phyloP scores from a whole-genome alignment of 495 filamentous ascomycete genomes.

The Lichina pygmaea region DNA sequence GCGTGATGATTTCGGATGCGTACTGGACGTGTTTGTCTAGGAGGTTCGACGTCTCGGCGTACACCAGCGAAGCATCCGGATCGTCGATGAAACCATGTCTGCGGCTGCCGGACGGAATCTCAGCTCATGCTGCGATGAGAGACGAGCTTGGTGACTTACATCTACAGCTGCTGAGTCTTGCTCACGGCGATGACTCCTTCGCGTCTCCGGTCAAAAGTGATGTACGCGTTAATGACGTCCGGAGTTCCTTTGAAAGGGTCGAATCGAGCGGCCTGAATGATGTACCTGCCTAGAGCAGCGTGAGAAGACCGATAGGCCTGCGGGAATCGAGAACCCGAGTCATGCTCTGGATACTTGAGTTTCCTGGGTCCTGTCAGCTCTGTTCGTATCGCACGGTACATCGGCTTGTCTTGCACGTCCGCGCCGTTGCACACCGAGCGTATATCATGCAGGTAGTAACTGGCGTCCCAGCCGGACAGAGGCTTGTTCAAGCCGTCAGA shows the following conservation, averaged over 20 bases:
- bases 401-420: no score
- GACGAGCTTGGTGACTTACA: no score
- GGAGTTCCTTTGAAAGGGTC: slow-evolving; percentile 71
- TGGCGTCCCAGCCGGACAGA: no score
- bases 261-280: slow-evolving; percentile 64
- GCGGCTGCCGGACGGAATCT: slow-evolving; percentile 15
- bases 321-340: no score
- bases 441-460: no score
- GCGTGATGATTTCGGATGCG: slow-evolving; percentile 32
- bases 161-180: slow-evolving; percentile 34
- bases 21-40: slow-evolving; percentile 28
- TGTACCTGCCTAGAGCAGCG: slow-evolving; percentile 29
- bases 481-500: no score
- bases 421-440: no score
- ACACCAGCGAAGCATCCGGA: slow-evolving; percentile 49
- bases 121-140: no score
- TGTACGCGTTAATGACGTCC: slow-evolving; percentile 54
- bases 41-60: slow-evolving; percentile 38
- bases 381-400: no score
- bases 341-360: no score
- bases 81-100: slow-evolving; percentile 74
- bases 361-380: no score
- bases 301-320: background rate
- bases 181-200: slow-evolving; percentile 14
- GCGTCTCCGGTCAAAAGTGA: slow-evolving; percentile 35